Conservation (phyloP, 257 asterid genomes). For the Plantago major region DNA sequence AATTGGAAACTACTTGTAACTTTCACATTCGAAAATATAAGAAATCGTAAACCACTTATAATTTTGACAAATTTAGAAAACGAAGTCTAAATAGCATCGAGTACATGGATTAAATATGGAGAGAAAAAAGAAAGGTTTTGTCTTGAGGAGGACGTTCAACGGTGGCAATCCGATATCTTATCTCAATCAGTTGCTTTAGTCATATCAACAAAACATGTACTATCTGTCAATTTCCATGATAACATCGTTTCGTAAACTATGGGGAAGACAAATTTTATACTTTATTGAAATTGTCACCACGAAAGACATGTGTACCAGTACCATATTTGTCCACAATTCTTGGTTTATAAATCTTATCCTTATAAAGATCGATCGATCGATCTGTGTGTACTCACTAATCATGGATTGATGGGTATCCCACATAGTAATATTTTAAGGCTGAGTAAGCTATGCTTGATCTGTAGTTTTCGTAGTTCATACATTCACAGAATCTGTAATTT, state of each 20-base stretch:
- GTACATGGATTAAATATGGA: not conserved
- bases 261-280: not conserved
- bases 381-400: not conserved
- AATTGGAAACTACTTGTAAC: too few species aligned
- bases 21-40: too few species aligned
- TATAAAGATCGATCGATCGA: too few species aligned
- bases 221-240: not conserved
- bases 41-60: not conserved
- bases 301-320: not conserved
- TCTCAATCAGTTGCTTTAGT: conserved; percentile 18
- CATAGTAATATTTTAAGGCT: too few species aligned
- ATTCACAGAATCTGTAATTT: too few species aligned
- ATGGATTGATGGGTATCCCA: not conserved
- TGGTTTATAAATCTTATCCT: not conserved
- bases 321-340: not conserved
- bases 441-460: too few species aligned
- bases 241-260: conserved; percentile 1
- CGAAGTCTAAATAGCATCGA: not conserved
- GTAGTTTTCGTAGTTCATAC: too few species aligned
- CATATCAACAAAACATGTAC: conserved; percentile 6
- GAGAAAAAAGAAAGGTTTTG: not conserved
- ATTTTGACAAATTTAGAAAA: not conserved
- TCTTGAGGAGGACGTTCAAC: conserved; percentile 8
- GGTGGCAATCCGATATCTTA: conserved; percentile 7
- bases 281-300: not conserved